phyloP scores from a whole-genome alignment of 768 basidiomycete species.

The Lentinula aciculospora region DNA sequence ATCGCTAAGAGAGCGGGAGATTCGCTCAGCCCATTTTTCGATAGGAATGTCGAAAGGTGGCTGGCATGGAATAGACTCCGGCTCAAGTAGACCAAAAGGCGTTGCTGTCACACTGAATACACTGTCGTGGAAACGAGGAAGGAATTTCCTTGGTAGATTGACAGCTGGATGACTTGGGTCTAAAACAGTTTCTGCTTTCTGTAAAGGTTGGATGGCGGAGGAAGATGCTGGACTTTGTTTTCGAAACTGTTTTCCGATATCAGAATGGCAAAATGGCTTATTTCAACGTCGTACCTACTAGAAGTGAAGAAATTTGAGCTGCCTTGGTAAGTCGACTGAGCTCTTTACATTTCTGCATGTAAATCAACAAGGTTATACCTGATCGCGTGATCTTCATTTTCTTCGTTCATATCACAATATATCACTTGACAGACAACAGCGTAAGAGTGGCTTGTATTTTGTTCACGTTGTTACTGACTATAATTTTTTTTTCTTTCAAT shows the following conservation, averaged over 20 bases:
- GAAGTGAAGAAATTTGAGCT: not conserved
- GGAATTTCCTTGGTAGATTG: not conserved
- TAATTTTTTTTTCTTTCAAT: too few species aligned
- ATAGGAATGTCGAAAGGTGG: slow-evolving; percentile 1
- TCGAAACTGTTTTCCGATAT: not conserved
- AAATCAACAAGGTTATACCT: too few species aligned
- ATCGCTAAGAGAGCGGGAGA: not conserved
- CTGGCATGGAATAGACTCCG: not conserved
- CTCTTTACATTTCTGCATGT: slow-evolving; percentile 6
- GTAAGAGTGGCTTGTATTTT: too few species aligned
- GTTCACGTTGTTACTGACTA: too few species aligned
- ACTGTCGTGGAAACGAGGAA: not conserved
- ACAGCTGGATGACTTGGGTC: slow-evolving; percentile 5
- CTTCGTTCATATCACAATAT: too few species aligned
- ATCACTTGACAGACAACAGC: too few species aligned
- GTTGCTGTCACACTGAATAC: not conserved
- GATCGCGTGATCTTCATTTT: too few species aligned
- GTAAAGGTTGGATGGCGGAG: not conserved
- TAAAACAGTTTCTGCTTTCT: not conserved
- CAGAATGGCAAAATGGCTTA: not conserved
- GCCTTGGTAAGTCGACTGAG: slow-evolving; percentile 2
- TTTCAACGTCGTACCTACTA: not conserved
- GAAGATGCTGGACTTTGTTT: slow-evolving; percentile 2
- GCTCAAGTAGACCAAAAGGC: slow-evolving; percentile 1
- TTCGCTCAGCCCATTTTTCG: slow-evolving; percentile 1